Evolutionary conservation across 352 stramenopile genomes (phyloP).

Genomic region (Globisporangium parvum): DNA sequence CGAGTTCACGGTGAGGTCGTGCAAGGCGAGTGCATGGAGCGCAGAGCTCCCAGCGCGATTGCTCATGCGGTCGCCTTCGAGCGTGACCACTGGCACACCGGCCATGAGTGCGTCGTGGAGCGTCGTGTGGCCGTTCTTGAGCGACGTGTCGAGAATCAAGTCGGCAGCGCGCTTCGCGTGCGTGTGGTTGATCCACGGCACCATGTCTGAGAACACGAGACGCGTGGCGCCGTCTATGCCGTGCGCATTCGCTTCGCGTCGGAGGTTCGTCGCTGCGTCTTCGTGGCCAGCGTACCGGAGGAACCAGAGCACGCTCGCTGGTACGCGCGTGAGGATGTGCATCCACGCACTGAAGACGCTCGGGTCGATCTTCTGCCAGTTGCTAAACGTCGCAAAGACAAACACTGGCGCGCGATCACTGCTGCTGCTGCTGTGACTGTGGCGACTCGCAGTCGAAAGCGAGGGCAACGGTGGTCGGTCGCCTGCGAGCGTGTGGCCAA

Average conservation of each 20-base stretch:
- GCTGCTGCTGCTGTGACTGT: no score
- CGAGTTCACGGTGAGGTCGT: constrained; percentile 55
- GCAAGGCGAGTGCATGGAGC: constrained; percentile 38
- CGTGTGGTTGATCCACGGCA: constrained; percentile 78
- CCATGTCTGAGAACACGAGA: constrained; percentile 48
- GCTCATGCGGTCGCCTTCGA: constrained; percentile 65
- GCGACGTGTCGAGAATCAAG: constrained; percentile 70
- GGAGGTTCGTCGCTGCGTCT: constrained; percentile 38
- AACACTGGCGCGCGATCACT: constrained; percentile 17
- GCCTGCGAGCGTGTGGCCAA: constrained; percentile 40
- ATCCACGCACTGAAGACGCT: constrained; percentile 72
- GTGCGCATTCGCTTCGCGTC: constrained; percentile 37
- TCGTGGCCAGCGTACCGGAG: constrained; percentile 51
- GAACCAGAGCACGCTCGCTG: constrained; percentile 70
- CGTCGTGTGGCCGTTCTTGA: constrained; percentile 85
- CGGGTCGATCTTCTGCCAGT: constrained; percentile 87
- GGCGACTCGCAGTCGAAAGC: constrained; percentile 1
- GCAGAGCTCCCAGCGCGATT: constrained; percentile 58
- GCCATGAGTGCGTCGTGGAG: constrained; percentile 74
- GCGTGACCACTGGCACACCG: constrained; percentile 62
- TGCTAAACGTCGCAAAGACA: constrained; percentile 82
- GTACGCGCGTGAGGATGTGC: constrained; percentile 64
- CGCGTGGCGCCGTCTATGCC: constrained; percentile 45
- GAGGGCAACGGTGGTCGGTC: constrained; percentile 17
- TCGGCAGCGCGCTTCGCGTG: constrained; percentile 64